Percentiles rank a stretch among this genome's conserved stretches.
phyloP scores from a whole-genome alignment of 345 rosid genomes.

The Aethionema arabicum region DNA sequence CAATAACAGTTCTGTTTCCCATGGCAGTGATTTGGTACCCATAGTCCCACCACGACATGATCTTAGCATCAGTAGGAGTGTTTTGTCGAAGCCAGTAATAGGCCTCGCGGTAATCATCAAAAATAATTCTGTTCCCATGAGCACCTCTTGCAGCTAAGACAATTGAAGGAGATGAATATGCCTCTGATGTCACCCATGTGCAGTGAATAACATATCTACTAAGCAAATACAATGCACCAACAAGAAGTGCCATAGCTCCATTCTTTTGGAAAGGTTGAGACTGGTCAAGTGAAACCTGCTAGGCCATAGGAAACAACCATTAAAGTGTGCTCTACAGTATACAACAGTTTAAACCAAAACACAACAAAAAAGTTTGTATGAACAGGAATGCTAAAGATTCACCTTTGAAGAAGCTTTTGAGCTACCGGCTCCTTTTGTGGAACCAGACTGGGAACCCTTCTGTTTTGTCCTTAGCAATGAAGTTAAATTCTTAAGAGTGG shows the following conservation, averaged over 20 bases:
- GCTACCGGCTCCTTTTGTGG: constrained; percentile 65
- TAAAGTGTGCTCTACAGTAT: background rate
- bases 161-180: constrained; percentile 98
- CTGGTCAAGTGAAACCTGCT: constrained; percentile 77
- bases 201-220: constrained; percentile 88
- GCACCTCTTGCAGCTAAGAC: constrained; percentile 99
- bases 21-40: constrained; percentile 99
- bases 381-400: constrained; percentile 26
- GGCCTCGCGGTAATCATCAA: constrained; percentile 99
- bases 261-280: constrained; percentile 94
- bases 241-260: constrained; percentile 81
- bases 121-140: constrained; percentile 87
- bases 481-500: constrained; percentile 85
- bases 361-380: background rate
- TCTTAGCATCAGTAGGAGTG: constrained; percentile 93
- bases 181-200: constrained; percentile 99
- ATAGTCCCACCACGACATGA: constrained; percentile 99
- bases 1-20: constrained; percentile 99
- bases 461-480: constrained; percentile 63
- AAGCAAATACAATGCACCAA: constrained; percentile 88
- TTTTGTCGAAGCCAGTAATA: constrained; percentile 98
- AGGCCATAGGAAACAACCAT: constrained; percentile 24
- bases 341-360: background rate
- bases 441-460: constrained; percentile 61
- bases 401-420: constrained; percentile 88